Evolutionary conservation across 2,329 filamentous ascomycete genomes (phyloP).

Genomic region (Alternaria sp.): DNA sequence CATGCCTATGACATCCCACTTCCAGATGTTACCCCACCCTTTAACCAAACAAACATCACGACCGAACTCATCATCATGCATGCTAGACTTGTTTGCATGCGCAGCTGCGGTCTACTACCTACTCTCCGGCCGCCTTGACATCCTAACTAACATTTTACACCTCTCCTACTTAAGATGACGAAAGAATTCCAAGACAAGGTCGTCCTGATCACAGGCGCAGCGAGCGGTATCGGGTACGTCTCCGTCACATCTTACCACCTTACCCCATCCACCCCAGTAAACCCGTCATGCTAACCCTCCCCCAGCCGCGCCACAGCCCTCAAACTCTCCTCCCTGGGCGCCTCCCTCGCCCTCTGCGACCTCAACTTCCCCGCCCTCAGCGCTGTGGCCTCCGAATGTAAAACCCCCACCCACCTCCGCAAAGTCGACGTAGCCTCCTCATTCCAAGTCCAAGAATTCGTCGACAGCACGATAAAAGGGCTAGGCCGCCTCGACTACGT

Average conservation of each 20-base stretch:
- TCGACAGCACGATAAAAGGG: slow-evolving; percentile 46
- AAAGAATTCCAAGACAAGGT: slow-evolving; percentile 40
- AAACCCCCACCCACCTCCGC: slow-evolving; percentile 34
- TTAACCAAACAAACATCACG: slow-evolving; percentile 23
- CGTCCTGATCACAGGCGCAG: slow-evolving; percentile 40
- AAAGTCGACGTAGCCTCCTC: slow-evolving; percentile 56
- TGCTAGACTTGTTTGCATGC: background rate
- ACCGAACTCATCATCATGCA: slow-evolving; percentile 15
- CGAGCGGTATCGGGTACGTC: slow-evolving; percentile 55
- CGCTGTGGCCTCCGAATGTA: slow-evolving; percentile 42
- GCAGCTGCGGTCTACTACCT: background rate
- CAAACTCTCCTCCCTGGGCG: slow-evolving; percentile 56
- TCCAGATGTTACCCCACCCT: slow-evolving; percentile 40
- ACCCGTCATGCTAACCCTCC: background rate
- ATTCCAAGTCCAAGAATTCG: slow-evolving; percentile 50
- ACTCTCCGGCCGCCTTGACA: background rate
- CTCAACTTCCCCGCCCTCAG: slow-evolving; percentile 51
- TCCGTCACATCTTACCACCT: background rate
- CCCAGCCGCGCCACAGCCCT: slow-evolving; percentile 53
- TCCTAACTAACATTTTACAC: too few relatives aligned
- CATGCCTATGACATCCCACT: slow-evolving; percentile 40
- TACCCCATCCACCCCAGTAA: background rate
- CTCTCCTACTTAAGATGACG: slow-evolving; percentile 21
- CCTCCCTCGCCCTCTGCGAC: slow-evolving; percentile 43
- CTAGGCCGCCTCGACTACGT: slow-evolving; percentile 50